Evolutionary conservation across 139 green algal genomes (phyloP).

Genomic region (Coccomyxa sp.): DNA sequence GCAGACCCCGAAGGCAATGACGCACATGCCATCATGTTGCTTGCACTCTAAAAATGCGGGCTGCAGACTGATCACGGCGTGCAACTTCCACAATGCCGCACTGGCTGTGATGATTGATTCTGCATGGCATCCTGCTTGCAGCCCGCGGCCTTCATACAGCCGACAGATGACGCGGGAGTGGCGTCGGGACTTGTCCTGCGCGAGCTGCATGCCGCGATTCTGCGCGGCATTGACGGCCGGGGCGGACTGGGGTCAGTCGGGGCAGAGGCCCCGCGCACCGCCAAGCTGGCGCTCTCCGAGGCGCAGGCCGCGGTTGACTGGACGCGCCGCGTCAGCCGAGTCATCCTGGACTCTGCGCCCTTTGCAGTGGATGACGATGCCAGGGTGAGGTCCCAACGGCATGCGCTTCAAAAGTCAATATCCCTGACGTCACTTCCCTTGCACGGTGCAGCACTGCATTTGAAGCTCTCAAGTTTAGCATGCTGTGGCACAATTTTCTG

Average conservation of each 20-base stretch:
- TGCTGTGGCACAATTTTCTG: too few species aligned
- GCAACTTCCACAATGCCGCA: too few species aligned
- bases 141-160: not conserved
- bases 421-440: not conserved
- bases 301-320: constrained; percentile 25
- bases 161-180: constrained; percentile 1
- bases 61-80: too few species aligned
- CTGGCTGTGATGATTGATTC: too few species aligned
- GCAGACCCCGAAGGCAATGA: too few species aligned
- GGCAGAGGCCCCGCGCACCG: not conserved
- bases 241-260: not conserved
- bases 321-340: constrained; percentile 29
- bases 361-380: not conserved
- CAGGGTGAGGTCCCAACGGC: not conserved
- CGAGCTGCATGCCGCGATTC: constrained; percentile 59
- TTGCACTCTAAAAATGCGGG: too few species aligned
- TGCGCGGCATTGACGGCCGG: constrained; percentile 23
- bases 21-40: too few species aligned
- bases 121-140: not conserved
- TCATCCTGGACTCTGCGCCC: constrained; percentile 15
- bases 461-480: too few species aligned
- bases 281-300: constrained; percentile 10
- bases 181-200: constrained; percentile 50
- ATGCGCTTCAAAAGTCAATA: constrained; percentile 4
- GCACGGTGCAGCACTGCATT: too few species aligned